These are phyloP conservation scores for Dipodascus albidus DNA, from an alignment of 805 yeast species.

Conservation along the genomic window DNA sequence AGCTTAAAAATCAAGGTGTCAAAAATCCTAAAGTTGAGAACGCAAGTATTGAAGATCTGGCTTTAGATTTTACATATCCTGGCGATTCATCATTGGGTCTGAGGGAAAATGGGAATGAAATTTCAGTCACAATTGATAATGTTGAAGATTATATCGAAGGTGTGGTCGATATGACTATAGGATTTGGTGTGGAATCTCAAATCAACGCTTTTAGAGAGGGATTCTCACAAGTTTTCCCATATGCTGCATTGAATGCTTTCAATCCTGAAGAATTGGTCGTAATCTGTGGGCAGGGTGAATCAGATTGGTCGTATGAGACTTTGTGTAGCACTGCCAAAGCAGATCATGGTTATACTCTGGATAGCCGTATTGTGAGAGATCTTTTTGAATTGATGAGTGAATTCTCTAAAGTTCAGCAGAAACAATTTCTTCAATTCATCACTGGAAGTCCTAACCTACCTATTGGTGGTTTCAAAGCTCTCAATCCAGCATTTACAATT, in stretches of 20 bases:
- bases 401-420: conserved; percentile 43
- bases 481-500: conserved; percentile 76
- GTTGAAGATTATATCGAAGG: conserved; percentile 43
- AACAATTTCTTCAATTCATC: conserved; percentile 72
- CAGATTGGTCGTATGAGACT: conserved; percentile 64
- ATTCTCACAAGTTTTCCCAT: conserved; percentile 74
- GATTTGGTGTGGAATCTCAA: conserved; percentile 54
- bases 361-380: conserved; percentile 49
- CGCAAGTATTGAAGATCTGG: conserved; percentile 39
- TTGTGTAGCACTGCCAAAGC: conserved; percentile 56
- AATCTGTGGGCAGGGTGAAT: conserved; percentile 67
- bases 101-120: conserved; percentile 41
- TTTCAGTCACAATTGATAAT: conserved; percentile 40
- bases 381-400: conserved; percentile 51
- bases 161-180: conserved; percentile 49
- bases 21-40: conserved; percentile 23
- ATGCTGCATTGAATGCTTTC: conserved; percentile 56
- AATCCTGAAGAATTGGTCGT: conserved; percentile 61
- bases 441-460: conserved; percentile 94
- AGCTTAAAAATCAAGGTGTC: conserved; percentile 5
- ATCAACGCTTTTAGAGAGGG: conserved; percentile 64
- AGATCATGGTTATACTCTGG: conserved; percentile 79
- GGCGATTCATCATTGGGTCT: conserved; percentile 58
- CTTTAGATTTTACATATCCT: conserved; percentile 62
- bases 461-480: conserved; percentile 79